Percentiles rank a stretch among this genome's conserved stretches.
Conservation (phyloP, 176 grass and related monocot species). For the Echinochloa phyllopogon region DNA sequence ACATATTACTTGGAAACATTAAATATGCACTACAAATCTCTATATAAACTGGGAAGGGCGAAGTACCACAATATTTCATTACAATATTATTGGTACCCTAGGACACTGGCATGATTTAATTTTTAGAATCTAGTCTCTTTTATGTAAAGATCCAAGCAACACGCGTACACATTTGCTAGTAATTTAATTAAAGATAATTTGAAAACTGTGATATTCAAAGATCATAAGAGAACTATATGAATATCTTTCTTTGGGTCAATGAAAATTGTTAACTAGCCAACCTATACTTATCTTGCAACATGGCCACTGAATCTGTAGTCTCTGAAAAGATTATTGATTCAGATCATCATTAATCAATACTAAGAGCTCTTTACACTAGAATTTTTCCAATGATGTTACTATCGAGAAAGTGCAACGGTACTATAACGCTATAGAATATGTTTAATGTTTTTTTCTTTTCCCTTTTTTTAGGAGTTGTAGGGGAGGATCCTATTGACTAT, state of each 20-base stretch:
- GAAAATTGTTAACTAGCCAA: slow-evolving; percentile 2
- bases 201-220: not conserved
- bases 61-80: not conserved
- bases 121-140: not conserved
- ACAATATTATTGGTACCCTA: not conserved
- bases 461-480: not conserved
- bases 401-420: slow-evolving; percentile 5
- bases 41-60: not conserved
- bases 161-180: not conserved
- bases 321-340: slow-evolving; percentile 8
- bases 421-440: not conserved
- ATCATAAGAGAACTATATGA: slow-evolving; percentile 10
- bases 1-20: slow-evolving; percentile 1
- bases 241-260: not conserved
- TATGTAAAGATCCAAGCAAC: not conserved
- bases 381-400: not conserved
- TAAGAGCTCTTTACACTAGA: not conserved
- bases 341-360: slow-evolving; percentile 11
- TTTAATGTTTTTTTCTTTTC: not conserved
- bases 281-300: slow-evolving; percentile 28
- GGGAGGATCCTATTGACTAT: not conserved
- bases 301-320: slow-evolving; percentile 2
- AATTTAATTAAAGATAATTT: not conserved
- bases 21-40: not conserved
- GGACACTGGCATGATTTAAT: not conserved